Base-by-base conservation (phyloP, 2,329 filamentous ascomycete species). In the Trichophyton equinum region DNA sequence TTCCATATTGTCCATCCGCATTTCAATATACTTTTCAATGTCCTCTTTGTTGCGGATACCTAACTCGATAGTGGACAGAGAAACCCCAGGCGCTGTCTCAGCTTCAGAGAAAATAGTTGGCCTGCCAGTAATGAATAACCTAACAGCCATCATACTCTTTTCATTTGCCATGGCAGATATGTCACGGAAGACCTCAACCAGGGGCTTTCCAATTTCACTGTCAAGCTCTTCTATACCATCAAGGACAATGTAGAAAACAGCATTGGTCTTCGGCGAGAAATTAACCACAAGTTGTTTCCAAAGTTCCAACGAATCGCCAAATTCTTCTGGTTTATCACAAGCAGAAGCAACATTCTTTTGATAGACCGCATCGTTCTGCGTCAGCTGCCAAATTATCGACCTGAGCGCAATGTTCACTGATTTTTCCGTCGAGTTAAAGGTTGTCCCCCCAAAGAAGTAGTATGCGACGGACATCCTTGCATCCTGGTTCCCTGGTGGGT, bases 211-310 rank as follows among this genome's bases (percentile, higher is more conserved):
- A 7, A 63, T 60, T 25, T 65, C 60, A 20, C 62, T 67, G 44
- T 67, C 62, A 5, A 2, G 79, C 78, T 27, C 83, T 76, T 69
- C 65, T 73, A 80, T 65, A 71, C 82, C 36, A 69, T 82, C 46
- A 73, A 82, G 68, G 69, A 74, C 61, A 74, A 77, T 22, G 64
- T 77, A 59, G 69, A 79, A 64, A 1, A 63, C 68, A 4, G 67
- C 66, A 56, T 69, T 67, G 15, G 60, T 65, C 51, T 65, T 68
- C 1, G 51, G 33, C 5, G 63, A 64, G 30, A 64, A 60, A 11
- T 62, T 55, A 18, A 62, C 60, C 47, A 64, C 56, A 22, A 64
- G 47, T 30, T 64, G 63, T 7, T 63, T 63, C 63, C 62, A 64
- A 9, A 64, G 57, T 15, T 64, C 63, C 4, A 64, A 33, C 7